Conservation (phyloP, 345 rosid genomes). For the Hypericum perforatum region DNA sequence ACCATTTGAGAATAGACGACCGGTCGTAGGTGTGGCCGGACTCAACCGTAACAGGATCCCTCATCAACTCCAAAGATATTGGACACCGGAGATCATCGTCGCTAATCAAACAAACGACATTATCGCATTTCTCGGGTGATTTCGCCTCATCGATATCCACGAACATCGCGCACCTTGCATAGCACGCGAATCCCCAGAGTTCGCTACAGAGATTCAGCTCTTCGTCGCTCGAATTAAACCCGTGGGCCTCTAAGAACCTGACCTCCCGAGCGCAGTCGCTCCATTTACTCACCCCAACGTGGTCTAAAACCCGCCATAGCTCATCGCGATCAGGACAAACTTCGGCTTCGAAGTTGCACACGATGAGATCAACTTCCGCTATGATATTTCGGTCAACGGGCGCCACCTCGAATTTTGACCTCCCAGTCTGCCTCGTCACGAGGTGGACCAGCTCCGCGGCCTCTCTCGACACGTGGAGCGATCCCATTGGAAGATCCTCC, state of each 20-base stretch:
- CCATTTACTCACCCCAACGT: conserved; percentile 49
- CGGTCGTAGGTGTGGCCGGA: conserved; percentile 76
- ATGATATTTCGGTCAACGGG: conserved; percentile 30
- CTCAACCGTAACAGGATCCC: conserved; percentile 49
- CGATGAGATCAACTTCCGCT: conserved; percentile 26
- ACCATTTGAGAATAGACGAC: conserved; percentile 53
- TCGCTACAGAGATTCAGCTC: conserved; percentile 34
- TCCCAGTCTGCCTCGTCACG: conserved; percentile 39
- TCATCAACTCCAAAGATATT: conserved; percentile 62
- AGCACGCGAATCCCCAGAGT: conserved; percentile 46
- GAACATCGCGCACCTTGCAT: conserved; percentile 53
- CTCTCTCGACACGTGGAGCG: conserved; percentile 36
- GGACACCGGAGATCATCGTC: conserved; percentile 66
- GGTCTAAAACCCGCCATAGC: conserved; percentile 32
- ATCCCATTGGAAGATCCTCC: conserved; percentile 45
- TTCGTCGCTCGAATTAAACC: conserved; percentile 18
- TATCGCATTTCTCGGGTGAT: conserved; percentile 7
- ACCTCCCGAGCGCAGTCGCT: conserved; percentile 50
- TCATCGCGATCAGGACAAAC: conserved; percentile 26
- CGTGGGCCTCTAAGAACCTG: conserved; percentile 33
- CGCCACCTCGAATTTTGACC: conserved; percentile 35
- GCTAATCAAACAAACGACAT: conserved; percentile 23
- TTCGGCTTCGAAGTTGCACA: conserved; percentile 42
- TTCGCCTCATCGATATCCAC: conserved; percentile 23
- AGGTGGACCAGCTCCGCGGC: conserved; percentile 40